These are phyloP conservation scores for Solanum habrochaites DNA, from an alignment of 257 asterid genomes.

Conservation along the genomic window DNA sequence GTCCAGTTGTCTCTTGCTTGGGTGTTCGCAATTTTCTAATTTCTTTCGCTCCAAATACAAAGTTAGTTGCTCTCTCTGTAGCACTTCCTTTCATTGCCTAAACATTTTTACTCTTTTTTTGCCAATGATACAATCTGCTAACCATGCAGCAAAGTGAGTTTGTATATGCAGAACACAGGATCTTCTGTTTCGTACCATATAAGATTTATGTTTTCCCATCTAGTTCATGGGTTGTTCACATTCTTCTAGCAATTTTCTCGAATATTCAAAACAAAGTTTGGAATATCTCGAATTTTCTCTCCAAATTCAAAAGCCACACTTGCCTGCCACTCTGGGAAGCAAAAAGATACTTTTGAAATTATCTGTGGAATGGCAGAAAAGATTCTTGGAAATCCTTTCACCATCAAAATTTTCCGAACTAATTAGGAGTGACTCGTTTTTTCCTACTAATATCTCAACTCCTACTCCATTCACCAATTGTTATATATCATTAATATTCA, in stretches of 20 bases:
- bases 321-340: not conserved
- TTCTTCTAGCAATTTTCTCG: not conserved
- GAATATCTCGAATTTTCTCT: not conserved
- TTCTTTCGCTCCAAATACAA: too few relatives aligned
- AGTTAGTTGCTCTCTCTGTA: too few relatives aligned
- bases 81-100: too few relatives aligned
- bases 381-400: not conserved
- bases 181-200: not conserved
- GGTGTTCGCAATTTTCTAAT: too few relatives aligned
- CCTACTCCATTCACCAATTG: too few relatives aligned
- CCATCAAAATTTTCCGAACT: not conserved
- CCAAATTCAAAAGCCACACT: not conserved
- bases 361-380: not conserved
- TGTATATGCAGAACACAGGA: not conserved
- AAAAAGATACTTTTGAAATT: not conserved
- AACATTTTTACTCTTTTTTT: not conserved
- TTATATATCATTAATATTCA: too few relatives aligned
- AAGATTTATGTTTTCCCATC: not conserved
- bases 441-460: too few relatives aligned
- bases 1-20: too few relatives aligned
- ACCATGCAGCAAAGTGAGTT: not conserved
- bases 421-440: not conserved
- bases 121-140: not conserved
- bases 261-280: not conserved
- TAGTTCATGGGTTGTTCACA: not conserved